Base-by-base conservation (phyloP, 2,329 filamentous ascomycete genomes). In the Penicillium decumbens region DNA sequence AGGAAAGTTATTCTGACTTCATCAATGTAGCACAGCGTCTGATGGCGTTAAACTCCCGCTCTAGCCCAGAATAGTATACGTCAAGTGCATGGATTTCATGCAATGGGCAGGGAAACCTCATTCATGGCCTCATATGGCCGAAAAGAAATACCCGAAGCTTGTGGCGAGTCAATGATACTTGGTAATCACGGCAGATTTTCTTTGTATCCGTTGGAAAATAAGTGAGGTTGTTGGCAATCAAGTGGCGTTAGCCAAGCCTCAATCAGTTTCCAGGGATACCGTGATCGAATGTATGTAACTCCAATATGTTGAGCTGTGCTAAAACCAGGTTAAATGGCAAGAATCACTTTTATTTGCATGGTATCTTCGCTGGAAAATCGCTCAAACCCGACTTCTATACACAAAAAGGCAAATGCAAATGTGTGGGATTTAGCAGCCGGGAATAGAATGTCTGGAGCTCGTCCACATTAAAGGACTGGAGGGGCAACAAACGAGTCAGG, bases 401-500 rank as follows among this genome's bases (percentile, higher is more conserved):
- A 49, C 29, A 15, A 41, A 35, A 20, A 27, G 4, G 27, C 18
- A 29, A 25, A 37, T 2, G 15, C 18, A 29, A 25, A 37, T 37
- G 9, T 4, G n/a, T 9, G 33, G 18, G 4, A 27, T 15, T n/a
- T 15, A n/a, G 4, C 38, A 27, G 38, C 20, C 12, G n/a, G 15
- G 23, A 15, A 8, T 23, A 2, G 23, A 10, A 37, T 40, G n/a
- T 8, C 23, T 7, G 23, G 23, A 40, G 38, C 23, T 25, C 20
- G 18, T 6, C 10, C 4, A 15, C 13, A 9, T 43, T 60, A 71
- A 41, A 70, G 59, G 42, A 68, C 57, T 13, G 65, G 64, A 8
- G 68, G 66, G n/a, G 65, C 67, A 35, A 65, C 65, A 49, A 71
- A 69, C 9, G 65, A 88, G 66, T 90, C 87, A 47, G 92, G 77